Base-by-base conservation (phyloP, 768 basidiomycete genomes). In the Leccinum obscurum region DNA sequence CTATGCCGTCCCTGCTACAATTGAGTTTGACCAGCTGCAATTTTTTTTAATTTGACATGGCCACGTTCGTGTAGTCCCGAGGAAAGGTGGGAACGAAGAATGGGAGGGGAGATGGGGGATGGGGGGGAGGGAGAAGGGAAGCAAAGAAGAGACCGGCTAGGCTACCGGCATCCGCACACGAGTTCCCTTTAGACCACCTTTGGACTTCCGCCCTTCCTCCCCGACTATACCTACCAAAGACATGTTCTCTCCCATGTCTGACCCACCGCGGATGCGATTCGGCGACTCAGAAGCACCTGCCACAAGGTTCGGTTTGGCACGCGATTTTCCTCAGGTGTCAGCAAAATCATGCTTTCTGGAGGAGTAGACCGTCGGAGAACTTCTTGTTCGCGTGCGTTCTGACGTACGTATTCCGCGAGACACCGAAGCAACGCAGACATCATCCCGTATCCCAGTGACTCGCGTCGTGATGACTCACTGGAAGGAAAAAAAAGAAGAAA, bases 1-100 rank as follows among this genome's bases (percentile, higher is more conserved):
- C n/a, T 46, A 46, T 46, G 52, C 52, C 52, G n/a, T 32, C 32
- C 54, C 28, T 53, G 20, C 44, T 20, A 46, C 60, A 53, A 60
- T 67, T 46, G 61, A 60, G 68, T 68, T 68, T 62, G 54, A 57
- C 62, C 56, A 57, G 37, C 48, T 55, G 51, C 62, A 63, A 68
- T 68, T 68, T 70, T 58, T 68, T 68, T 70, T 58, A 62, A 52
- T 57, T 63, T 28, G 32, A 34, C 44, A 46, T 46, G 44, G 20
- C 17, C 60, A 59, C 56, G 55, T 62, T 9, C 55, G 53, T 44
- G 44, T 50, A 34, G 44, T 28, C 26, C 32, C 17, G 39, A 22
- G 44, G 20, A 41, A 41, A 46, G 44, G 44, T 46, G 44, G 44
- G 44, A 44, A 44, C 20, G 44, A n/a, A n/a, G 44, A n/a, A 39